Evolutionary conservation across 495 filamentous ascomycete genomes (phyloP), one percentile per base, ranked within the genome.

Genomic region (Delitschia confertaspora): DNA sequence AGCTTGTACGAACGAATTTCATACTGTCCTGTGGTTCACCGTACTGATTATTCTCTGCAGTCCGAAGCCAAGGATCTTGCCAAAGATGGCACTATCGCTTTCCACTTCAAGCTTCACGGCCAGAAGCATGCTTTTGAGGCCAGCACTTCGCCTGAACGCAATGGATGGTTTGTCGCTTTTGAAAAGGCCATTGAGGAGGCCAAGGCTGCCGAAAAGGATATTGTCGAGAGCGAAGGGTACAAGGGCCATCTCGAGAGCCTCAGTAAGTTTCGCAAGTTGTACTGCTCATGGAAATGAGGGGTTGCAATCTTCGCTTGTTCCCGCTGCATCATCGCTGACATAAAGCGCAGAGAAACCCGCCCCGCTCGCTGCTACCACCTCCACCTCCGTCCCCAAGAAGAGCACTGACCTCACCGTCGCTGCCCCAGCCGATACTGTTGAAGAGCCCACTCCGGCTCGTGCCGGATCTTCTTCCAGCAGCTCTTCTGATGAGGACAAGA

Each of bases 101-200:
- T 98, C 72, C 64, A 70, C 56, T 82, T 95, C 75, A 84, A 78
- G 60, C 66, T 82, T 59, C 76, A 79, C 66, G 83, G 82, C 49
- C 82, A 89, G 62, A 88, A 93, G 80, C 84, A 93, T 72, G 73
- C 73, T 37, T 89, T 95, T 78, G 83, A 93, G 75, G 81, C 85
- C 35, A 55, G 71, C 47, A 80, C 55, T 51, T 56, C 73, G 24
- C 66, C 73, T 38, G 91, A 95, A 68, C 88, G 91, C 60, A 85
- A 94, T 62, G 83, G 77, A 70, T 98, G 89, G 89, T 70, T 93
- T 46, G 66, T 69, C 41, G 67, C 72, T 19, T 49, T 66, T 17
- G 69, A 72, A 61, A 79, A 78, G 68, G 65, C 69, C 62, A 60
- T 71, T 51, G 49, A 67, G 56, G 64, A 75, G 55, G 64, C 74